Base-by-base conservation (phyloP, 2,329 filamentous ascomycete species). In the Cercospora sp. region DNA sequence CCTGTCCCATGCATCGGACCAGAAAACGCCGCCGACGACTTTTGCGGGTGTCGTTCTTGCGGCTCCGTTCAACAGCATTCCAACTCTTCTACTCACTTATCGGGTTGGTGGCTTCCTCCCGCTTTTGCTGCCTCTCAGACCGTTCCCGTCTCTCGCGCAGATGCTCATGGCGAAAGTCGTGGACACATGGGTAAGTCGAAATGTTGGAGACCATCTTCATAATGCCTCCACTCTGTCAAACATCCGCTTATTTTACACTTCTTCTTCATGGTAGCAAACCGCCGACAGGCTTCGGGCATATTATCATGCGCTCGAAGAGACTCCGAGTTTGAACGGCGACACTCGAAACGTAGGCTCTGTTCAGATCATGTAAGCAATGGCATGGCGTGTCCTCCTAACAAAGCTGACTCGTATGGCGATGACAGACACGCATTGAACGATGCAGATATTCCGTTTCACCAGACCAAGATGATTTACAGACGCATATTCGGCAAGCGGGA, bases 41-140 rank as follows among this genome's bases (percentile, higher is more conserved):
- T 96, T 96, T 75, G 93, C 92, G 0, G 91, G 91, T 16, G 83
- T 96, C 2, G 83, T 97, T 23, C 86, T 97, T 12, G 87, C 96
- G 4, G 90, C 93, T 0, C 88, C 89, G 0, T 97, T 97, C 82
- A 90, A 89, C 62, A 89, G 88, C 68, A 80, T 97, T 5, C 87
- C 90, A 0, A 86, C 85, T 9, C 86, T 98, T 69, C 84, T 97
- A 5, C 84, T 90, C 9, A 89, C 87, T 12, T 98, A 97, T 78
- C 88, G 89, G 23, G 88, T 95, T 42, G 89, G 85, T n/a, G 94
- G 94, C 1, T 76, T 91, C 4, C 81, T 97, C 16, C 93, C 94
- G 0, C 81, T 97, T 5, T 83, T 97, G n/a, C 88, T 89, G 0
- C 93, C 93, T 0, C 83, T 97, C 2, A 82, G 86, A 6, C 80